phyloP scores from a whole-genome alignment of 2,329 filamentous ascomycete species.

The Penicillium brasilianum region DNA sequence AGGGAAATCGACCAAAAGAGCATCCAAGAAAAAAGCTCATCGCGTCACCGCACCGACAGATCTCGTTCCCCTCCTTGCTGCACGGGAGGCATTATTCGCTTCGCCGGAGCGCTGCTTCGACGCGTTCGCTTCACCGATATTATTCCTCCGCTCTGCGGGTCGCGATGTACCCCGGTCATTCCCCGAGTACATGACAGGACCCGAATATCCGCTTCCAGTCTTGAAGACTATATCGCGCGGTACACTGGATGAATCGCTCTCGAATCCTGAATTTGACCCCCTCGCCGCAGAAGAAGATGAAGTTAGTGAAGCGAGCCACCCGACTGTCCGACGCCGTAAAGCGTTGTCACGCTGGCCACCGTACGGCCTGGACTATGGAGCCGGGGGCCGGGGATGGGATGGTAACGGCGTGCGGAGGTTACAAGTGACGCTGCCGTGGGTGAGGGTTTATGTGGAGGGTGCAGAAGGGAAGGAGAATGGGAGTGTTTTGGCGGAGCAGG shows the following conservation, averaged over 20 bases:
- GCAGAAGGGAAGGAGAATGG: not conserved
- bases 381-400: slow-evolving; percentile 23
- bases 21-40: slow-evolving; percentile 17
- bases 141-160: slow-evolving; percentile 50
- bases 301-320: not conserved
- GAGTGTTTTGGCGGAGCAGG: slow-evolving; percentile 45
- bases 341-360: slow-evolving; percentile 48
- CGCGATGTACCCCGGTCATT: slow-evolving; percentile 44
- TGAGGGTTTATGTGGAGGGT: slow-evolving; percentile 33
- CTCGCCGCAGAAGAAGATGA: slow-evolving; percentile 6
- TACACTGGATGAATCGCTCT: not conserved
- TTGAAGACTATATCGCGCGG: slow-evolving; percentile 18
- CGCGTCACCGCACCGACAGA: slow-evolving; percentile 32
- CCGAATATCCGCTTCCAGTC: slow-evolving; percentile 42
- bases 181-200: slow-evolving; percentile 41
- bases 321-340: slow-evolving; percentile 39
- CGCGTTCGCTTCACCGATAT: slow-evolving; percentile 49
- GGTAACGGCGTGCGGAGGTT: slow-evolving; percentile 30
- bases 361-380: slow-evolving; percentile 43
- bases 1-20: slow-evolving; percentile 2
- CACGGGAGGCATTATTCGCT: slow-evolving; percentile 43
- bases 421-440: slow-evolving; percentile 40
- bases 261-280: slow-evolving; percentile 19
- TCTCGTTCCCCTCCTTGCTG: slow-evolving; percentile 43
- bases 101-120: slow-evolving; percentile 49